Base-by-base conservation (phyloP, 2,329 filamentous ascomycete genomes). In the Beauveria sp. region DNA sequence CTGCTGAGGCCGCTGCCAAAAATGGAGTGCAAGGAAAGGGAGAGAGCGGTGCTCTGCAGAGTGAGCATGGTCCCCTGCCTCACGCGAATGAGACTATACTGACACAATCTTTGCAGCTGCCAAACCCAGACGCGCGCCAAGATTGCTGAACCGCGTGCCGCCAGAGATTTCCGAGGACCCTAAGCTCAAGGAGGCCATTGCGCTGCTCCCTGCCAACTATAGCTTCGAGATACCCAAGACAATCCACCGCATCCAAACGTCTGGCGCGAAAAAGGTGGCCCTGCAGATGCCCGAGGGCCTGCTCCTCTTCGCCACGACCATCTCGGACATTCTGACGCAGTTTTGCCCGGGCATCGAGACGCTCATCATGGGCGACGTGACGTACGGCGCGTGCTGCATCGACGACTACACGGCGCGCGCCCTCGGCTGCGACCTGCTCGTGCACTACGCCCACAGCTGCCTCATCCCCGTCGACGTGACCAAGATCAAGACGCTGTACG, bases 221-320 rank as follows among this genome's bases (percentile, higher is more conserved):
- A 93, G 90, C 68, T 99, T 99, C 72, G 94, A 99, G 77, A 92
- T 99, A 61, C 94, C 91, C 72, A 99, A 99, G 78, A 99, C 94
- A 9, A 96, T 99, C 69, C 92, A 97, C 75, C 87, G 93, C 53
- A 92, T 99, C 73, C 88, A 91, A 50, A 88, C 87, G 1, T 85
- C 88, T 9, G 86, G 84, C 9, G 87, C 92, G 2, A 93, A 87
- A 71, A 89, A 87, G 66, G 87, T 99, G 2, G 96, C 93, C 0
- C 80, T 99, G n/a, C 94, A 99, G 75, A 94, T 99, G 80, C 94
- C 94, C 5, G 96, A 99, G 75, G 94, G 94, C 1, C 82, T 99
- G 2, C 84, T 99, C 30, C 80, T 99, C 61, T 99, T 99, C 72
- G 94, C 94, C 24, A 97, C 94, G 28, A 99, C 94, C 41, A 93